Evolutionary conservation across 805 yeast genomes (phyloP).

Genomic region (Yamadazyma scolyti): DNA sequence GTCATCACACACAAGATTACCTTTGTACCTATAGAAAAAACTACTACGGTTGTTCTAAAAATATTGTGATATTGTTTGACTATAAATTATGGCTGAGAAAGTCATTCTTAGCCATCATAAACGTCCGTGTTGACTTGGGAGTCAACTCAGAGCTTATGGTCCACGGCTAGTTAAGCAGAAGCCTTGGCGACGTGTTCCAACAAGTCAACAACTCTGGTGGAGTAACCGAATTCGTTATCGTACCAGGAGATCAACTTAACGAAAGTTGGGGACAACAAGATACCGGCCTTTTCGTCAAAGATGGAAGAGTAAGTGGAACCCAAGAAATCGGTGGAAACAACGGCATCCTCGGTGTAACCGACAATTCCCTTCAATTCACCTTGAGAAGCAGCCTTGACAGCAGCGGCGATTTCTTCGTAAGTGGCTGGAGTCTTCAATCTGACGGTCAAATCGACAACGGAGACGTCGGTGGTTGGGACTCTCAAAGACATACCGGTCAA

Average conservation of each 20-base stretch:
- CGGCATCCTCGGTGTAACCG: conserved; percentile 90
- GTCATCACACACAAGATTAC: too few relatives aligned
- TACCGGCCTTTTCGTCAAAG: conserved; percentile 91
- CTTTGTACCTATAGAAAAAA: too few relatives aligned
- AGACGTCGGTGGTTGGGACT: conserved; percentile 91
- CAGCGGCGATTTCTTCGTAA: conserved; percentile 78
- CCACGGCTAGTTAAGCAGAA: conserved; percentile 18
- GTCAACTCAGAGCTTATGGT: conserved; percentile 8
- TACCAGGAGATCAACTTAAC: conserved; percentile 93
- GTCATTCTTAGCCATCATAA: too few relatives aligned
- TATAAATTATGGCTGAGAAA: too few relatives aligned
- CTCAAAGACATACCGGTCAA: conserved; percentile 92
- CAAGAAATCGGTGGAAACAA: conserved; percentile 87
- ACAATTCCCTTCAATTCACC: conserved; percentile 75
- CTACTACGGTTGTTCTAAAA: too few relatives aligned
- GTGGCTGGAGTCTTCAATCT: conserved; percentile 73
- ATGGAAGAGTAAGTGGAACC: conserved; percentile 81
- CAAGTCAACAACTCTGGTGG: conserved; percentile 93
- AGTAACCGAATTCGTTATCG: conserved; percentile 95
- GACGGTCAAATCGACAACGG: conserved; percentile 89
- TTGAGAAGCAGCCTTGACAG: conserved; percentile 72
- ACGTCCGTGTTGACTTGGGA: too few relatives aligned
- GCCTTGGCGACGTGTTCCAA: conserved; percentile 71
- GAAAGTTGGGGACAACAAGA: conserved; percentile 79
- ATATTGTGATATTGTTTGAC: too few relatives aligned